Evolutionary conservation across 1,284 basidiomycete genomes (phyloP), one percentile per base, ranked within the genome.

Genomic region (Microbotryomycetes sp.): DNA sequence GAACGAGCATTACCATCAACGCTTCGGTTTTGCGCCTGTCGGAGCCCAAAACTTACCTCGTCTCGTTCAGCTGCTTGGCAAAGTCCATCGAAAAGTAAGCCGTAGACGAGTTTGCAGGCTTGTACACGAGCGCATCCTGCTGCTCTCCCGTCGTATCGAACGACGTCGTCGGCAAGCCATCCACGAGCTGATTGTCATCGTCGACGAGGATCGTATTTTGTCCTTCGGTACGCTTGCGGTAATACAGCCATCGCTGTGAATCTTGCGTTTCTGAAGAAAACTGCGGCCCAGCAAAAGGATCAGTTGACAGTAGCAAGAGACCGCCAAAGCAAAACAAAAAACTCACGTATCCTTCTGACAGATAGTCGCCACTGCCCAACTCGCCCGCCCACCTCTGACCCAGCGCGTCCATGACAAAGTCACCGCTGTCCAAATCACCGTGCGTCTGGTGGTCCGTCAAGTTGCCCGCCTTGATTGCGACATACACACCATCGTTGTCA

Each of bases 311-410:
- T 71, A 61, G 5, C 57, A 56, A n/a, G n/a, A n/a, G 51, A 62
- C 60, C 11, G 57, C 62, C 65, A 72, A 73, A 57, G 61, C 66
- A 57, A 62, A 58, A 31, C 56, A 28, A 27, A 16, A 15, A 3
- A 46, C 46, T 57, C 35, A 75, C 75, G 70, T 75, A 75, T 52
- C 70, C 71, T 27, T 65, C 64, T 5, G 72, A 81, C 45, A 82
- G 77, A 75, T 97, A 97, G 76, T 97, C 84, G 31, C 82, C 91
- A 7, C 85, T 89, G 23, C 94, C 94, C 53, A 92, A 83, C 73
- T 98, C 94, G 63, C 96, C 96, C 41, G 88, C 89, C 91, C 91
- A 99, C 59, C 94, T 88, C 51, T 87, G 85, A 62, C 93, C 94
- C 71, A 97, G 79, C 18, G 92, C 93, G 74, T 99, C 96, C 49